phyloP scores from a whole-genome alignment of 345 rosid genomes.

The Linum usitatissimum region DNA sequence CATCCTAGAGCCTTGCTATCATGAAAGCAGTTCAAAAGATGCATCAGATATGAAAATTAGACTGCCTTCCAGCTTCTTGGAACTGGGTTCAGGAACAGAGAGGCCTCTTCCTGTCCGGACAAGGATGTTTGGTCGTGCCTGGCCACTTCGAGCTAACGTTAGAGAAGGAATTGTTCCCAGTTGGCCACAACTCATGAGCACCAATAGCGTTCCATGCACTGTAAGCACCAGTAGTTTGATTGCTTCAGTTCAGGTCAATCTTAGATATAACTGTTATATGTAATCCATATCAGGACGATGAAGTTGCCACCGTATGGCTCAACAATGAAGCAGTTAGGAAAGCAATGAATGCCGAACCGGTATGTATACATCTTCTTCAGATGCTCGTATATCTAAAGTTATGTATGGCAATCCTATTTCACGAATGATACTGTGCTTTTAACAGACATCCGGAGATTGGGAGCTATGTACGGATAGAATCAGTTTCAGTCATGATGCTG shows the following conservation, averaged over 20 bases:
- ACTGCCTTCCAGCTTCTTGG: slow-evolving; percentile 58
- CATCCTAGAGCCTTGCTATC: slow-evolving; percentile 81
- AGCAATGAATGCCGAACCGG: slow-evolving; percentile 60
- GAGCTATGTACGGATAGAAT: slow-evolving; percentile 37
- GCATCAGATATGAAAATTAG: slow-evolving; percentile 17
- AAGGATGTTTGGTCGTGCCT: slow-evolving; percentile 87
- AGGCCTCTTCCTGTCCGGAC: slow-evolving; percentile 55
- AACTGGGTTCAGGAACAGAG: slow-evolving; percentile 44
- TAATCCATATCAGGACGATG: slow-evolving; percentile 43
- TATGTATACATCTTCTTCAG: slow-evolving; percentile 11
- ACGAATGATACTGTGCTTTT: neutral
- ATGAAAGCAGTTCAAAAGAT: slow-evolving; percentile 18
- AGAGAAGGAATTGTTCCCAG: slow-evolving; percentile 73
- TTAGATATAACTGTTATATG: neutral
- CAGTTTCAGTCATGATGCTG: slow-evolving; percentile 30
- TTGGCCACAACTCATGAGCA: slow-evolving; percentile 66
- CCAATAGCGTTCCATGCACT: slow-evolving; percentile 36
- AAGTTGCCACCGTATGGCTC: slow-evolving; percentile 70
- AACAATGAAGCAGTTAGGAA: slow-evolving; percentile 55
- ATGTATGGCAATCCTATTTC: neutral
- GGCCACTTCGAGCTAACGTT: slow-evolving; percentile 81
- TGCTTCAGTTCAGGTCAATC: neutral
- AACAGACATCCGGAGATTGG: slow-evolving; percentile 50
- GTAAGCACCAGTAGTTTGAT: slow-evolving; percentile 30
- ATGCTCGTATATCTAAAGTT: neutral